These are phyloP conservation scores for Colletotrichum phormii DNA, from an alignment of 2,329 filamentous ascomycete species.

Conservation along the genomic window DNA sequence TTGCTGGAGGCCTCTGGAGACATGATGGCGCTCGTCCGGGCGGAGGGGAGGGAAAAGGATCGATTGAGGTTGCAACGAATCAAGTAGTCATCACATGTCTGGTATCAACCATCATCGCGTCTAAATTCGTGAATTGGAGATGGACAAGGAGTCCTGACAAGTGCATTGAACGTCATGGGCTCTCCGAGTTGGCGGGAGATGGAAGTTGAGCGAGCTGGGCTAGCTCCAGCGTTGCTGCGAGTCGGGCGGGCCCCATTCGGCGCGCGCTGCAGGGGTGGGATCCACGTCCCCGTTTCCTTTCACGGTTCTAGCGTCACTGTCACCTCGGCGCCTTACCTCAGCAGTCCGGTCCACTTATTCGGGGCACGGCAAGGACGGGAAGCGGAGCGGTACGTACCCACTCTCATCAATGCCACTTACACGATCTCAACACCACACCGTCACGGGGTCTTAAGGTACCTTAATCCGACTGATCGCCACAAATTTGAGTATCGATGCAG, in stretches of 20 bases:
- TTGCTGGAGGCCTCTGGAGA: slow-evolving; percentile 68
- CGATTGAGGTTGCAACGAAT: slow-evolving; percentile 20
- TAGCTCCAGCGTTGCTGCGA: slow-evolving; percentile 34
- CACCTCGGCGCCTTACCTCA: slow-evolving; percentile 32
- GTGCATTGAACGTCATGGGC: slow-evolving; percentile 36
- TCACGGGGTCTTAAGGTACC: background rate
- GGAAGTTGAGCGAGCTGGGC: slow-evolving; percentile 35
- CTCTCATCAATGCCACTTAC: background rate
- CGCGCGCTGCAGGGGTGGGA: slow-evolving; percentile 31
- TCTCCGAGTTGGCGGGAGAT: slow-evolving; percentile 32
- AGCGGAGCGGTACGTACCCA: slow-evolving; percentile 18
- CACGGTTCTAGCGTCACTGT: slow-evolving; percentile 20
- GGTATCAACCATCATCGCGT: slow-evolving; percentile 34
- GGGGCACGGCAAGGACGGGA: background rate
- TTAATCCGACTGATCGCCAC: background rate
- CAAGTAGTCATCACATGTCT: slow-evolving; percentile 32
- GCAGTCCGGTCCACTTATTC: slow-evolving; percentile 11
- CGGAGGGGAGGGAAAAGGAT: slow-evolving; percentile 20
- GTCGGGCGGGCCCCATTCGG: slow-evolving; percentile 31
- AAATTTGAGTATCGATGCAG: too few relatives aligned
- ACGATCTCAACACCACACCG: background rate
- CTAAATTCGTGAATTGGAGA: slow-evolving; percentile 11
- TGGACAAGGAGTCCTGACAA: slow-evolving; percentile 34
- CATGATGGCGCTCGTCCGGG: slow-evolving; percentile 52
- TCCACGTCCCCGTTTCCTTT: slow-evolving; percentile 32